These are phyloP conservation scores for Kwoniella mangroviensis DNA, from an alignment of 768 basidiomycete genomes.

Conservation along the genomic window DNA sequence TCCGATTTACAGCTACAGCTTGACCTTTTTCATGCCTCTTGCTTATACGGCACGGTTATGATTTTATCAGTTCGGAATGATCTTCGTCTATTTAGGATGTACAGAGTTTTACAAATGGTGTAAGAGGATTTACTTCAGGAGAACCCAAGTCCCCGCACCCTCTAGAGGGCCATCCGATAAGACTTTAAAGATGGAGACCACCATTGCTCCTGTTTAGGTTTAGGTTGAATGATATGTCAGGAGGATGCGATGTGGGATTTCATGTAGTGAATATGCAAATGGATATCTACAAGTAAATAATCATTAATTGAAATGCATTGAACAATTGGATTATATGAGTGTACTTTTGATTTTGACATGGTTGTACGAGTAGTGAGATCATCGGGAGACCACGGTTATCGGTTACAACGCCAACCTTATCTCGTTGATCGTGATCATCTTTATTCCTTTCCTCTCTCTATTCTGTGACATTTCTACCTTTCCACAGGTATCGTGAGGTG, in stretches of 20 bases:
- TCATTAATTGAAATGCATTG: constrained; percentile 7
- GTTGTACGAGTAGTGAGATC: not conserved
- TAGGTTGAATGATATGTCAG: not conserved
- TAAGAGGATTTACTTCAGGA: constrained; percentile 34
- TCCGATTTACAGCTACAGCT: too few species aligned
- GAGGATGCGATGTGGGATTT: too few species aligned
- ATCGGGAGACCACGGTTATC: not conserved
- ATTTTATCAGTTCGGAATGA: constrained; percentile 41
- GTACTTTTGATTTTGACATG: not conserved
- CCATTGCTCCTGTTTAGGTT: constrained; percentile 18
- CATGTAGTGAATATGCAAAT: constrained; percentile 8
- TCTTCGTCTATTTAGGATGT: constrained; percentile 47
- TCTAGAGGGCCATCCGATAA: constrained; percentile 36
- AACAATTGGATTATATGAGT: not conserved
- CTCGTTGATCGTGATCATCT: not conserved
- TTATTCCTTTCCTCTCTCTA: not conserved
- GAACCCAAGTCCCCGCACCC: constrained; percentile 12
- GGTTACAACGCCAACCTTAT: constrained; percentile 3
- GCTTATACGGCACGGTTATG: not conserved
- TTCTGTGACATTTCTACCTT: not conserved
- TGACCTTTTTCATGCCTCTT: too few species aligned
- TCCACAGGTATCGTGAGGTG: not conserved
- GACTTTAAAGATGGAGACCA: constrained; percentile 42
- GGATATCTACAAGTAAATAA: not conserved
- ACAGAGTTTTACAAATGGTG: constrained; percentile 52